phyloP scores from a whole-genome alignment of 192 early-diverging fungal species.

The Rhizoclosmatium globosum region DNA sequence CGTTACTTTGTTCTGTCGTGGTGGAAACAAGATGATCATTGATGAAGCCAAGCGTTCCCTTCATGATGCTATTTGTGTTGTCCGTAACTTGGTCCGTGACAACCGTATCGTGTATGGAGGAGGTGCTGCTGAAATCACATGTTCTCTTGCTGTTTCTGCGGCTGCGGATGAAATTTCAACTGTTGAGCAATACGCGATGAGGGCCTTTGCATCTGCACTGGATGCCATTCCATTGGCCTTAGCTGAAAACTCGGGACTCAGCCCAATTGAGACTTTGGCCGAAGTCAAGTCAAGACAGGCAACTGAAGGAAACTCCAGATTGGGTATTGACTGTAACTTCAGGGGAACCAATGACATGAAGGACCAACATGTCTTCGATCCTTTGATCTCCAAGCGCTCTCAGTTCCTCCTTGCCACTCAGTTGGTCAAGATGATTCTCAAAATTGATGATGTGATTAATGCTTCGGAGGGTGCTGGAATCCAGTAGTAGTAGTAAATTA shows the following conservation, averaged over 20 bases:
- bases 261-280: constrained; percentile 96
- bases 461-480: constrained; percentile 14
- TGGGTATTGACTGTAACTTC: constrained; percentile 97
- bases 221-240: constrained; percentile 93
- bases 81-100: constrained; percentile 95
- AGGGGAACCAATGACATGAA: constrained; percentile 96
- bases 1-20: constrained; percentile 95
- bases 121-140: constrained; percentile 96
- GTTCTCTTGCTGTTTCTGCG: constrained; percentile 90
- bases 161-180: constrained; percentile 88
- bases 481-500: neutral
- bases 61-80: constrained; percentile 99
- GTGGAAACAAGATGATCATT: constrained; percentile 99
- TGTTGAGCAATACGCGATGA: constrained; percentile 99
- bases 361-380: constrained; percentile 98
- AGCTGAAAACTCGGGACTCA: constrained; percentile 97
- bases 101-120: constrained; percentile 99
- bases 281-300: constrained; percentile 95
- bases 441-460: constrained; percentile 63
- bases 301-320: constrained; percentile 80
- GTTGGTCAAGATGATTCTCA: constrained; percentile 74
- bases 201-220: constrained; percentile 95
- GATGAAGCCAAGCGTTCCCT: constrained; percentile 98
- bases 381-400: constrained; percentile 98
- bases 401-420: constrained; percentile 98